Conservation (phyloP, 169 alveolate species). For the Babesia sp. region DNA sequence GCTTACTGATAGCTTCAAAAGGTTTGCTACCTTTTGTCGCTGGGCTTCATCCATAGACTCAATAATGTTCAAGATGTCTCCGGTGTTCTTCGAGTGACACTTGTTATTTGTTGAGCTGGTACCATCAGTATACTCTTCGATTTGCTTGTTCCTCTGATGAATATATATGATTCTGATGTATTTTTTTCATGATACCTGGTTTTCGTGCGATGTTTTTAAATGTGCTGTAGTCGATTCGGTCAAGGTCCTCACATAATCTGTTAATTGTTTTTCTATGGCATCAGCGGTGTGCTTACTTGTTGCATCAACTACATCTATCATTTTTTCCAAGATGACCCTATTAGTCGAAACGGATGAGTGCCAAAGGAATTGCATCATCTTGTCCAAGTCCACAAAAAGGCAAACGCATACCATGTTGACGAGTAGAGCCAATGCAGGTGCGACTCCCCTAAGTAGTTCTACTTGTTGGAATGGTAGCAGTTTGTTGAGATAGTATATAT, state of each 20-base stretch:
- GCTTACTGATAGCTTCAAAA: conserved; percentile 35
- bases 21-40: conserved; percentile 33
- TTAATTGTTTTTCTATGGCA: neutral
- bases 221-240: neutral
- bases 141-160: neutral
- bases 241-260: conserved; percentile 20
- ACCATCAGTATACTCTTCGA: neutral
- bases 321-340: conserved; percentile 41
- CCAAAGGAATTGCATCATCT: conserved; percentile 38
- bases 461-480: conserved; percentile 59
- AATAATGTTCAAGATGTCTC: neutral
- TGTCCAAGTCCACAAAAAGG: conserved; percentile 40
- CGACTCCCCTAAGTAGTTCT: conserved; percentile 31
- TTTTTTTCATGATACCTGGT: neutral
- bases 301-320: conserved; percentile 62
- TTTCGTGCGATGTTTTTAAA: neutral
- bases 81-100: neutral
- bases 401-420: conserved; percentile 23
- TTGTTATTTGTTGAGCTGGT: too few relatives aligned
- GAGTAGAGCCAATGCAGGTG: conserved; percentile 47
- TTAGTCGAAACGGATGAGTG: conserved; percentile 56
- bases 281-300: conserved; percentile 18
- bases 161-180: neutral
- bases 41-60: conserved; percentile 48
- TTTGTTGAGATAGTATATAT: conserved; percentile 34